phyloP scores from a whole-genome alignment of 2,329 filamentous ascomycete species.

The Xylariaceae sp. region DNA sequence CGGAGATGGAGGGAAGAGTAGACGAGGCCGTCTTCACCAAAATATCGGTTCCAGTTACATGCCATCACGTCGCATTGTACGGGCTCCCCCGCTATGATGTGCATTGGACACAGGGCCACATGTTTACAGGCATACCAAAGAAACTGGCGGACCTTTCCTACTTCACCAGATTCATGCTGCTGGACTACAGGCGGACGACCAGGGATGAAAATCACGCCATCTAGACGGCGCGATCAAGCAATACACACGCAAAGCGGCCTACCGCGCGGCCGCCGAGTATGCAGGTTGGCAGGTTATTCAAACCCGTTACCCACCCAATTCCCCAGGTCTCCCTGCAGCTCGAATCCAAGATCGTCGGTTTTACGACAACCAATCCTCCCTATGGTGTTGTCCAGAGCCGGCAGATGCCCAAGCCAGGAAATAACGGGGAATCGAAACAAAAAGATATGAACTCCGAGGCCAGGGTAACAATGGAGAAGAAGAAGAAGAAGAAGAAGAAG shows the following conservation, averaged over 20 bases:
- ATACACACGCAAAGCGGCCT: constrained; percentile 14
- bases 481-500: too few species aligned
- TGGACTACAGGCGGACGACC: constrained; percentile 13
- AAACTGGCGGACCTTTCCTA: constrained; percentile 9
- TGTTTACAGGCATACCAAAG: constrained; percentile 16
- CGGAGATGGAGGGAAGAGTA: constrained; percentile 3
- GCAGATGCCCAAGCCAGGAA: constrained; percentile 20
- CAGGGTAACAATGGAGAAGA: constrained; percentile 33
- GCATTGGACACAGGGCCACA: constrained; percentile 1
- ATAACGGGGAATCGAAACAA: constrained; percentile 26
- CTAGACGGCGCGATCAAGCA: constrained; percentile 15
- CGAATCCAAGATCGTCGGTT: constrained; percentile 28
- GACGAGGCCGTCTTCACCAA: constrained; percentile 6
- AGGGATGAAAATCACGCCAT: constrained; percentile 18
- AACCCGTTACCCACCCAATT: constrained; percentile 16
- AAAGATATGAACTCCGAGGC: constrained; percentile 34
- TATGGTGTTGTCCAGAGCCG: constrained; percentile 29
- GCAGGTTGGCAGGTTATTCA: constrained; percentile 9
- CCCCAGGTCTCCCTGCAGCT: constrained; percentile 26
- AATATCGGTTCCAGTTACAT: not conserved
- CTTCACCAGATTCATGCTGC: constrained; percentile 6
- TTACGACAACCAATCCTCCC: constrained; percentile 24
- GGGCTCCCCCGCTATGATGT: constrained; percentile 3
- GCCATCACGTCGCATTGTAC: constrained; percentile 1
- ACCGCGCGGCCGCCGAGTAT: constrained; percentile 12